Evolutionary conservation across 2,329 filamentous ascomycete genomes (phyloP).

Genomic region (Colletotrichum tofieldiae): DNA sequence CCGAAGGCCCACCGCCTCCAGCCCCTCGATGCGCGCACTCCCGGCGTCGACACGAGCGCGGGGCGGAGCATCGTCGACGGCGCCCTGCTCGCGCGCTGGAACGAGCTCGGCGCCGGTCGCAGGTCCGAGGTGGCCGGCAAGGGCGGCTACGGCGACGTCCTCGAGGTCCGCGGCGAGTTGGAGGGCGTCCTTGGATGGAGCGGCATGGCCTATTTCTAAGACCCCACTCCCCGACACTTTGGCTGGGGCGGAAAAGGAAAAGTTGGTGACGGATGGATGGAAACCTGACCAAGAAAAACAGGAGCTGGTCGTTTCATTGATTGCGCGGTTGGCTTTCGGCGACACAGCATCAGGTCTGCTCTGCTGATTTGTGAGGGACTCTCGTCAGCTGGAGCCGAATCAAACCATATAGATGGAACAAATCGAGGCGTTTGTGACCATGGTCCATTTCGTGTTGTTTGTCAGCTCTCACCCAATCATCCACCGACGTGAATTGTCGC

Average conservation of each 20-base stretch:
- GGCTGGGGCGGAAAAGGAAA: background rate
- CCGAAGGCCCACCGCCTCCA: conserved; percentile 80
- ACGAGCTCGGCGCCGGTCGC: conserved; percentile 80
- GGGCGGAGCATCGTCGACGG: conserved; percentile 84
- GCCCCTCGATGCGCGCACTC: conserved; percentile 61
- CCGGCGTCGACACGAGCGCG: conserved; percentile 71
- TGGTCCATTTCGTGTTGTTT: background rate
- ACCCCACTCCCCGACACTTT: no score
- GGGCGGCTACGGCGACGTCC: conserved; percentile 77
- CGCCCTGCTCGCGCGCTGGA: conserved; percentile 80
- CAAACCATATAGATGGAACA: conserved; percentile 11
- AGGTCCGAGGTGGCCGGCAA: conserved; percentile 81
- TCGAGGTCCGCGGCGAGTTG: conserved; percentile 79
- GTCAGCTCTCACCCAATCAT: no score
- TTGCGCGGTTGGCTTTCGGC: background rate
- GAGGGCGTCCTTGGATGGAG: conserved; percentile 74
- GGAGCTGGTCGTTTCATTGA: conserved; percentile 2
- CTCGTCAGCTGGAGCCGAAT: background rate
- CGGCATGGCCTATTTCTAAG: conserved; percentile 71
- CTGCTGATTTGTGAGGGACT: background rate
- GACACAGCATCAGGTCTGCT: background rate
- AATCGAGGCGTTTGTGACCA: background rate
- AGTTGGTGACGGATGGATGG: background rate
- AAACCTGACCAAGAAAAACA: background rate
- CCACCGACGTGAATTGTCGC: no score